A percentile compares a stretch with the other conserved stretches of the same genome.
phyloP scores from a whole-genome alignment of 345 rosid species.

The Jatropha curcas region DNA sequence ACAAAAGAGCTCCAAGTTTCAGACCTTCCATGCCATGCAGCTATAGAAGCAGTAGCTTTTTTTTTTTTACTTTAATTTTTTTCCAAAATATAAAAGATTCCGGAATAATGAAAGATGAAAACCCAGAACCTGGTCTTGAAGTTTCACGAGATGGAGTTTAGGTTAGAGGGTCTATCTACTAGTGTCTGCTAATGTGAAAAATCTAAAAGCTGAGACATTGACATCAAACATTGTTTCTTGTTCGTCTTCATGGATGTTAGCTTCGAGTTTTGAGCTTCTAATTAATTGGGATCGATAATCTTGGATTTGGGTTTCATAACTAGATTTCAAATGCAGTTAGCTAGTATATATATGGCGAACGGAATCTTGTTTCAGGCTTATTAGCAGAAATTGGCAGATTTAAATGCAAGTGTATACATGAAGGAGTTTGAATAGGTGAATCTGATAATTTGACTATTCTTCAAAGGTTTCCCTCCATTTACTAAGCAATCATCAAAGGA shows the following conservation, averaged over 20 bases:
- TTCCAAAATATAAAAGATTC: not conserved
- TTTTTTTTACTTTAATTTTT: not conserved
- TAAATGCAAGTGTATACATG: conserved; percentile 49
- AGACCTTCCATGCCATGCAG: conserved; percentile 5
- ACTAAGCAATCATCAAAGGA: conserved; percentile 59
- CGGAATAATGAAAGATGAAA: not conserved
- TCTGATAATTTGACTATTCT: conserved; percentile 41
- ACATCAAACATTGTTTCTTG: not conserved
- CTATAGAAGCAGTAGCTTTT: conserved; percentile 8
- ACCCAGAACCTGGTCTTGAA: not conserved
- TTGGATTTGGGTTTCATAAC: not conserved
- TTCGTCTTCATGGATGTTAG: not conserved
- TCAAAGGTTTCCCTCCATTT: conserved; percentile 48
- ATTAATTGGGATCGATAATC: not conserved
- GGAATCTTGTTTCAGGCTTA: not conserved
- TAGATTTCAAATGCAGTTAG: too few species aligned
- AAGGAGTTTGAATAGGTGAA: conserved; percentile 62
- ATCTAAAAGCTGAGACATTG: not conserved
- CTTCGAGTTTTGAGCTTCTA: not conserved
- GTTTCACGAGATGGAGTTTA: not conserved
- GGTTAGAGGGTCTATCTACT: not conserved
- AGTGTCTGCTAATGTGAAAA: not conserved
- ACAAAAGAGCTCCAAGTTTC: conserved; percentile 4
- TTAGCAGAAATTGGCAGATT: conserved; percentile 48
- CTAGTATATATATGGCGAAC: not conserved